phyloP scores from a whole-genome alignment of 177 flowering plant species.

The Vitis hybrid region DNA sequence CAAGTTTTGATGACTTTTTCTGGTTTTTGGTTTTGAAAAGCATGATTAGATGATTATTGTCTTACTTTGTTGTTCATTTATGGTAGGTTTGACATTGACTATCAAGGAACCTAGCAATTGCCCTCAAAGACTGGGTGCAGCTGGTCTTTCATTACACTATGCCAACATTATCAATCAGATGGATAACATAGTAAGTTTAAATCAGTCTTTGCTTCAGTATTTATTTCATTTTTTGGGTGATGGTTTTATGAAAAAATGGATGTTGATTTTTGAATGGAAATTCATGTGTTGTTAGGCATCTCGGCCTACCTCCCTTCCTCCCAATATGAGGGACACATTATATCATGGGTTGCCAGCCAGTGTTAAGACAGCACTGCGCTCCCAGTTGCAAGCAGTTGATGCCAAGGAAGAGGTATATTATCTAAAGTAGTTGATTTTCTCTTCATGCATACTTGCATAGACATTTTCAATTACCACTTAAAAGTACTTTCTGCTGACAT shows the following conservation, averaged over 20 bases:
- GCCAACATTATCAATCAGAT: slow-evolving; percentile 85
- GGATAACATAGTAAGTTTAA: slow-evolving; percentile 67
- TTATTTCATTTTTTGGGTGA: neutral
- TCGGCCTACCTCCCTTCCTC: slow-evolving; percentile 73
- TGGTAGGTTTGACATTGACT: slow-evolving; percentile 29
- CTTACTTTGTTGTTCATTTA: slow-evolving; percentile 7
- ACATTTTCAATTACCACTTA: neutral
- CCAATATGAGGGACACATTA: slow-evolving; percentile 69
- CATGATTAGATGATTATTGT: neutral
- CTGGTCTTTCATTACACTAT: slow-evolving; percentile 91
- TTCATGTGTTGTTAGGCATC: slow-evolving; percentile 50
- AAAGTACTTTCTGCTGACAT: neutral
- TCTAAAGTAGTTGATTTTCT: slow-evolving; percentile 4
- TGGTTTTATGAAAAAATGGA: neutral
- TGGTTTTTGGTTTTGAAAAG: neutral
- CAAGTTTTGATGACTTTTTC: neutral
- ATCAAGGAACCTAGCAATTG: slow-evolving; percentile 20
- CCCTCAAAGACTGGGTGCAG: slow-evolving; percentile 58
- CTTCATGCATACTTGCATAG: neutral
- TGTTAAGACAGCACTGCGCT: slow-evolving; percentile 67
- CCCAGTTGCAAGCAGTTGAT: slow-evolving; percentile 42
- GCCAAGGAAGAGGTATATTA: slow-evolving; percentile 54
- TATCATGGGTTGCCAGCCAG: slow-evolving; percentile 66
- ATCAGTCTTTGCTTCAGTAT: neutral
- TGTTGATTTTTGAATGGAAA: neutral